These are phyloP conservation scores for Gloeophyllum trabeum DNA, from an alignment of 768 basidiomycete species.

Conservation along the genomic window DNA sequence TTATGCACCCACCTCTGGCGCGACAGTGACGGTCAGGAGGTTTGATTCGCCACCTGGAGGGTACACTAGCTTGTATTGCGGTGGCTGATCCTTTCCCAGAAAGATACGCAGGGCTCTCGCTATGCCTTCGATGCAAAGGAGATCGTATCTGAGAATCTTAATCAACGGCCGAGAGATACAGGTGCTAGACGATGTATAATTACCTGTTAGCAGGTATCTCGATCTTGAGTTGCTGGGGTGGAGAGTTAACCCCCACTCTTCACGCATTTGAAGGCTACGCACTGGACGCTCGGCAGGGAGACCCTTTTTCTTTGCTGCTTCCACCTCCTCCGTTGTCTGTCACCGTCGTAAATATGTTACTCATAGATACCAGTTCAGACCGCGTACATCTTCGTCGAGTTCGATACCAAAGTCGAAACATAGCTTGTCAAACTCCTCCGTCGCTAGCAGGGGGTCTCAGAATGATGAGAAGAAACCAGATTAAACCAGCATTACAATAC, in stretches of 20 bases:
- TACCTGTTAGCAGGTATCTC: slow-evolving; percentile 97
- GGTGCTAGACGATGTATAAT: not conserved
- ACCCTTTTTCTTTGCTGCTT: slow-evolving; percentile 72
- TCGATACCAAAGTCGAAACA: slow-evolving; percentile 98
- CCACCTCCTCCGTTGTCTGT: slow-evolving; percentile 84
- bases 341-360: slow-evolving; percentile 1
- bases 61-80: slow-evolving; percentile 62
- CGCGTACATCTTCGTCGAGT: slow-evolving; percentile 90
- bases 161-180: slow-evolving; percentile 6
- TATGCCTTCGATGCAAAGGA: slow-evolving; percentile 95
- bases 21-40: slow-evolving; percentile 57
- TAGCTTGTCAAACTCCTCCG: slow-evolving; percentile 89
- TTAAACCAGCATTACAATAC: slow-evolving; percentile 51
- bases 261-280: slow-evolving; percentile 12
- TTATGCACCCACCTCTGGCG: slow-evolving; percentile 70
- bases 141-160: slow-evolving; percentile 93
- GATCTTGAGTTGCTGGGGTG: slow-evolving; percentile 85
- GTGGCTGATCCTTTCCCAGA: slow-evolving; percentile 56
- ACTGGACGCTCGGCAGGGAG: slow-evolving; percentile 80
- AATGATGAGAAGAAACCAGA: slow-evolving; percentile 6
- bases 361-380: not conserved
- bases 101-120: slow-evolving; percentile 78
- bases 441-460: slow-evolving; percentile 38
- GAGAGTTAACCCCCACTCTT: slow-evolving; percentile 4
- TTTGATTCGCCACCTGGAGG: slow-evolving; percentile 57